Conservation (phyloP, 1,284 basidiomycete species). For the Tetrapyrgos nigripes region DNA sequence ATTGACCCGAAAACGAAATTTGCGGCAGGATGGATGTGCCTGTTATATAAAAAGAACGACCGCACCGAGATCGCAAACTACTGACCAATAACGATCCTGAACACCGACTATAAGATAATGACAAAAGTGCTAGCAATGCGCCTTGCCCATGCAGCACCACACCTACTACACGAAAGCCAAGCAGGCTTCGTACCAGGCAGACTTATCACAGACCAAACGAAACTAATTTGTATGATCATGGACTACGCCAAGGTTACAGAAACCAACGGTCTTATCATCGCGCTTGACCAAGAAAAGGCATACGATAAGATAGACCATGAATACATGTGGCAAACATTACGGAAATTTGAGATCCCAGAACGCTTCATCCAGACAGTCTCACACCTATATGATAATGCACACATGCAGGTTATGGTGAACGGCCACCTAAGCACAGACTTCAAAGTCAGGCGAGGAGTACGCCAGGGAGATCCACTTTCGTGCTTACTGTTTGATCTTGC, state of each 20-base stretch:
- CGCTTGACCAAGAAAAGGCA: no score
- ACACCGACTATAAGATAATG: constrained; percentile 22
- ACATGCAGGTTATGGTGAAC: constrained; percentile 25
- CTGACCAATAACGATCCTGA: constrained; percentile 19
- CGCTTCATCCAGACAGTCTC: constrained; percentile 18
- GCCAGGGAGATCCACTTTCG: constrained; percentile 32
- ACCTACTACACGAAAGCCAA: no score
- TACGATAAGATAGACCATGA: constrained; percentile 23
- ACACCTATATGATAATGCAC: constrained; percentile 25
- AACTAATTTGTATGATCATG: no score
- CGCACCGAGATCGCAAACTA: no score
- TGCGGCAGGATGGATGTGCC: constrained; percentile 39
- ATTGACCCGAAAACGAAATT: constrained; percentile 22
- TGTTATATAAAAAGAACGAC: constrained; percentile 32
- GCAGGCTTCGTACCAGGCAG: no score
- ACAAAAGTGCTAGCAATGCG: constrained; percentile 17
- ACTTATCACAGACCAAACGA: no score
- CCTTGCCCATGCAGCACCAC: no score
- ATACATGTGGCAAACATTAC: constrained; percentile 29
- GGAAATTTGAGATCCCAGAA: constrained; percentile 22
- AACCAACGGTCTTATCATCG: no score
- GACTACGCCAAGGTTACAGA: no score
- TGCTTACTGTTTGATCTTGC: constrained; percentile 39
- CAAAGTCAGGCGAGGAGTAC: constrained; percentile 22
- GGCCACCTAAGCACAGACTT: constrained; percentile 17